Evolutionary conservation across 768 basidiomycete species (phyloP).

Genomic region (Podaxis mareebaensis): DNA sequence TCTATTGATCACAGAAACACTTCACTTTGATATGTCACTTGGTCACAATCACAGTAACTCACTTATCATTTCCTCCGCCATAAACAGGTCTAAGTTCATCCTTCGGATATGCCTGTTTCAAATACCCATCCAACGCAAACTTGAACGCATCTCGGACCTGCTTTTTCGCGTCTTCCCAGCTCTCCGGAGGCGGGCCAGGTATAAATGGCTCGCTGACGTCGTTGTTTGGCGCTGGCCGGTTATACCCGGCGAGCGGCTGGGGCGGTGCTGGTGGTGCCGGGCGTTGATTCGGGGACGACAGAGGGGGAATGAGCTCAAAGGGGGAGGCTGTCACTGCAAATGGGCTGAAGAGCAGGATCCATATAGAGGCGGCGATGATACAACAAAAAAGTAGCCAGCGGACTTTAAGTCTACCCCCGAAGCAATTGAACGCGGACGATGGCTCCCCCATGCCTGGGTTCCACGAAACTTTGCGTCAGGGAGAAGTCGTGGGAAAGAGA

Average conservation of each 20-base stretch:
- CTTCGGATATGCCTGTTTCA: constrained; percentile 44
- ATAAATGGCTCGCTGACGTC: not conserved
- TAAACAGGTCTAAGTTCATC: constrained; percentile 54
- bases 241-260: not conserved
- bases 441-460: not conserved
- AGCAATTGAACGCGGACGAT: not conserved
- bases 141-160: constrained; percentile 53
- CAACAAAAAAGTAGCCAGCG: not conserved
- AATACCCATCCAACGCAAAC: constrained; percentile 59
- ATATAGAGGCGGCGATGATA: not conserved
- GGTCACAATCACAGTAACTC: constrained; percentile 18
- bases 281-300: not conserved
- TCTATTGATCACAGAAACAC: constrained; percentile 20
- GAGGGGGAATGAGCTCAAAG: not conserved
- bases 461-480: not conserved
- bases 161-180: constrained; percentile 44
- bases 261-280: not conserved
- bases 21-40: not conserved
- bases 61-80: constrained; percentile 52
- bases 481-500: not conserved
- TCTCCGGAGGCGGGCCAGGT: constrained; percentile 15
- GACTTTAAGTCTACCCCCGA: not conserved
- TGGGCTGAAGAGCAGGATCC: not conserved
- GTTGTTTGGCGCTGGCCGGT: not conserved
- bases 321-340: not conserved